phyloP scores from a whole-genome alignment of 1,284 basidiomycete species.

The Puccinia triticina region DNA sequence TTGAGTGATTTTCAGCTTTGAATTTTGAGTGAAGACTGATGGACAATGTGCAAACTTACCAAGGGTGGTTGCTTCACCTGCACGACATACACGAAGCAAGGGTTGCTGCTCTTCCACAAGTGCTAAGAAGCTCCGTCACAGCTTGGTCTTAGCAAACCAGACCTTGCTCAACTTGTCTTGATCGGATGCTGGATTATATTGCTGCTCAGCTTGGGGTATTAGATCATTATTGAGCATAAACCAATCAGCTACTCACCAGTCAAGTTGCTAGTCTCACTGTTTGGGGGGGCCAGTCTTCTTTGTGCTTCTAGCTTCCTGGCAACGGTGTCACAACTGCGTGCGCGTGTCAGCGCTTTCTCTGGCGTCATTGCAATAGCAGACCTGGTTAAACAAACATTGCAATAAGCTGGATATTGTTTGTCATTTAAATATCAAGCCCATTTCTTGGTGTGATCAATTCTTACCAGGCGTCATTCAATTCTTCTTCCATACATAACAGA shows the following conservation, averaged over 20 bases:
- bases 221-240: neutral
- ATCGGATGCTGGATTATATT: neutral
- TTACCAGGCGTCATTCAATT: neutral
- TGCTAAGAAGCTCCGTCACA: neutral
- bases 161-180: neutral
- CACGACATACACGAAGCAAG: neutral
- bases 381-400: too few relatives aligned
- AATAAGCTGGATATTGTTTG: too few relatives aligned
- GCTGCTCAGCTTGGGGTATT: too few relatives aligned
- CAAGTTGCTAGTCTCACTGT: neutral
- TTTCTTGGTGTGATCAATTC: neutral
- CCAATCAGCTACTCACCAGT: neutral
- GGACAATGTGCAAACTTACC: neutral
- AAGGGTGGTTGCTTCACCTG: neutral
- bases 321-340: neutral
- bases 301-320: neutral
- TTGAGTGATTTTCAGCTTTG: neutral
- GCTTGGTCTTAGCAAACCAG: neutral
- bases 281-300: too few relatives aligned
- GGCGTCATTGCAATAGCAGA: neutral
- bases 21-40: neutral
- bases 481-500: neutral
- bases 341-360: neutral
- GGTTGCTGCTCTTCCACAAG: neutral
- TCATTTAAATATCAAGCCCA: neutral